phyloP scores from a whole-genome alignment of 1,284 basidiomycete species.

The Cutaneotrichosporon sp. region DNA sequence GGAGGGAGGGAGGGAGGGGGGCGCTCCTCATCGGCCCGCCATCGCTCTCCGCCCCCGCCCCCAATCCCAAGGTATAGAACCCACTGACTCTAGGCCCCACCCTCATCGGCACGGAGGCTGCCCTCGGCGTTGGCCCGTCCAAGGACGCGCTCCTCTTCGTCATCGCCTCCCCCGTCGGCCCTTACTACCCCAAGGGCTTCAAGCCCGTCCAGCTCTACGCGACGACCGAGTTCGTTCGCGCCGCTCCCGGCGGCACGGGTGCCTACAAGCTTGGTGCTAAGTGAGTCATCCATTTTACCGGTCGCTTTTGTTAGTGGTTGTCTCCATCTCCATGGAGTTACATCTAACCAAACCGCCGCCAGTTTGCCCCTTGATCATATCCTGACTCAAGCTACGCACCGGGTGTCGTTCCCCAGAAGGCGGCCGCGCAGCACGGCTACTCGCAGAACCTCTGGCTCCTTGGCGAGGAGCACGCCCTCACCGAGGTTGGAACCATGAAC shows the following conservation, averaged over 20 bases:
- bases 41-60: background rate
- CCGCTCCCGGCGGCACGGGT: conserved; percentile 88
- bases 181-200: conserved; percentile 92
- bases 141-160: conserved; percentile 90
- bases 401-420: conserved; percentile 81
- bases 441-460: conserved; percentile 94
- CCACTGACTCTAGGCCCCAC: conserved; percentile 52
- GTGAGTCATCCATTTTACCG: conserved; percentile 29
- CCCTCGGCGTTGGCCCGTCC: conserved; percentile 84
- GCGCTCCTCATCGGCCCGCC: background rate
- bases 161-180: conserved; percentile 89
- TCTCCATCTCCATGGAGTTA: background rate
- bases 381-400: conserved; percentile 65
- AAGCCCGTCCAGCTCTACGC: conserved; percentile 92
- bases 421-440: conserved; percentile 81
- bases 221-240: conserved; percentile 85
- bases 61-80: background rate
- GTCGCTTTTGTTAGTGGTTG: too few species aligned
- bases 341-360: too few species aligned
- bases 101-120: conserved; percentile 82
- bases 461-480: conserved; percentile 79
- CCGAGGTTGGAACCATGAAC: conserved; percentile 91
- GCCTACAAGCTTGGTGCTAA: conserved; percentile 89
- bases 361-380: background rate
- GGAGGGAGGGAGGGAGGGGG: background rate